phyloP scores from a whole-genome alignment of 2,329 filamentous ascomycete species.

The Colletotrichum brevisporum region DNA sequence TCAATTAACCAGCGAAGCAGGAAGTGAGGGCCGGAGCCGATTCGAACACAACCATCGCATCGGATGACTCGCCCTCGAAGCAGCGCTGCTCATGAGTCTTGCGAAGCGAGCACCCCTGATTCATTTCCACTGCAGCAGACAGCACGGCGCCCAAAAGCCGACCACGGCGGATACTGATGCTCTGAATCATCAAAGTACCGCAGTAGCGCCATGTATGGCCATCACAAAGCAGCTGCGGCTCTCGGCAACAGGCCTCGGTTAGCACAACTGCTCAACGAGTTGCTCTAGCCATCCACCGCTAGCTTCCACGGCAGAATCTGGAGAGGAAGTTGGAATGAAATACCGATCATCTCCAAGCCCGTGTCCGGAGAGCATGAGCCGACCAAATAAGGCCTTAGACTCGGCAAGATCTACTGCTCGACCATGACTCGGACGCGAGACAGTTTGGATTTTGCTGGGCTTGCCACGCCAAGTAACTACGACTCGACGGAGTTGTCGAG shows the following conservation, averaged over 20 bases:
- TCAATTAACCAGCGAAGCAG: neutral
- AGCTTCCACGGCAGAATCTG: neutral
- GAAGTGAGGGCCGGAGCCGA: neutral
- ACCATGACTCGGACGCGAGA: neutral
- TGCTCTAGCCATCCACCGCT: neutral
- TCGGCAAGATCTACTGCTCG: neutral
- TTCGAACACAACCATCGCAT: neutral
- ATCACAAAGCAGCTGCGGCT: neutral
- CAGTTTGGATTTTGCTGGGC: neutral
- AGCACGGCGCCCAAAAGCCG: neutral
- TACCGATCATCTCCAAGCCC: neutral
- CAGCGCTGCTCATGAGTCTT: neutral
- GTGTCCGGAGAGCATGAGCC: neutral
- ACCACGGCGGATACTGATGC: neutral
- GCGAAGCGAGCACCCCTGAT: neutral
- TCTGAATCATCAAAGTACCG: neutral
- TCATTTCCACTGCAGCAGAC: neutral
- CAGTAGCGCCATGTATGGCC: conserved; percentile 19
- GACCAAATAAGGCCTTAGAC: neutral
- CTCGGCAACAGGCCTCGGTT: neutral
- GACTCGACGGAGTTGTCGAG: too few relatives aligned
- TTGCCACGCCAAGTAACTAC: too few relatives aligned
- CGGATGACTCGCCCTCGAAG: neutral
- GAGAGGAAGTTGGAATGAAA: neutral
- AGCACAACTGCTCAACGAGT: neutral